Base-by-base conservation (phyloP, 495 filamentous ascomycete genomes). In the Xylaria grammica region DNA sequence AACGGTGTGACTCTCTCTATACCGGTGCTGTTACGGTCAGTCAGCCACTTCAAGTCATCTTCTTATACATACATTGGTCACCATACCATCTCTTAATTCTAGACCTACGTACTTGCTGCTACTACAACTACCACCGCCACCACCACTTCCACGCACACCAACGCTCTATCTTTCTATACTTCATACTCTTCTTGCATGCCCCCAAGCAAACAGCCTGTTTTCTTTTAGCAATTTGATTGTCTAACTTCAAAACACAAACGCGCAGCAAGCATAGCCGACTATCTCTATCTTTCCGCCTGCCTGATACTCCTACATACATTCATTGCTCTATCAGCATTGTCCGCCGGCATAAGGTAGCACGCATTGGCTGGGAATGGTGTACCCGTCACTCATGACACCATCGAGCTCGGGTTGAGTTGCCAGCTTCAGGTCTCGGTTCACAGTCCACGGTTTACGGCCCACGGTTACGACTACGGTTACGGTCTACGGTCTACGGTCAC, bases 341-440 rank as follows among this genome's bases (percentile, higher is more conserved):
- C 34, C 44, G 6, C 50, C 29, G 32, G 20, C 49, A 38, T 13
- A 26, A 32, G 4, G 38, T 49, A 17, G 62, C 36, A 32, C n/a
- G 40, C 34, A 42, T 40, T 40, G 51, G 26, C 53, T 64, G 62
- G 62, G 62, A 19, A 64, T 64, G 62, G 40, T 64, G 32, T 34
- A 42, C 62, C 44, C 44, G 36, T 64, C 32, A 22, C 62, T 38
- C 45, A 74, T 69, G 65, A 65, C 58, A 67, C 51, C 61, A 57
- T 67, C 50, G 67, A 72, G 69, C 69, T 70, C 48, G 49, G 69
- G 63, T 61, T 68, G 65, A 72, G 72, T 74, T 58, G 63, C 62
- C 67, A 65, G 59, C 63, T 64, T 67, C 48, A 63, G 71, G 46
- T 69, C 60, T 55, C 62, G 49, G 48, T 66, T 46, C 52, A 60